Percentiles rank a stretch among this genome's conserved stretches.
These are phyloP conservation scores for Oryza glaberrima DNA, from an alignment of 176 grass and related monocot genomes.

Conservation along the genomic window DNA sequence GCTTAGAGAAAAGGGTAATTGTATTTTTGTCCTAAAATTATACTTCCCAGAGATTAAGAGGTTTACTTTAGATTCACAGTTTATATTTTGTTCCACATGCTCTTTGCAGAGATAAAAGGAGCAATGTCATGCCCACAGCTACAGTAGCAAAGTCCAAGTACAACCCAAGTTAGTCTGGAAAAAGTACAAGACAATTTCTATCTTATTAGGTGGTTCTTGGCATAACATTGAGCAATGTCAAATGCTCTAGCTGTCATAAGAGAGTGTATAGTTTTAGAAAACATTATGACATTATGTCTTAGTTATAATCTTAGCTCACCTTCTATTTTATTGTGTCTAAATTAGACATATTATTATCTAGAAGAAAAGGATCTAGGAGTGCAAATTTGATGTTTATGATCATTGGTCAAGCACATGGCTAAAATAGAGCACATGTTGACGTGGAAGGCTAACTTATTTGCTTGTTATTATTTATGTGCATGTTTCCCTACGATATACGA, in stretches of 20 bases:
- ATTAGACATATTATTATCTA: not conserved
- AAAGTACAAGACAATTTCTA: not conserved
- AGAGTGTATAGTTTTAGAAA: not conserved
- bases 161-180: not conserved
- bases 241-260: not conserved
- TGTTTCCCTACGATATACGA: not conserved
- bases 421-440: not conserved
- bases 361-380: not conserved
- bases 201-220: not conserved
- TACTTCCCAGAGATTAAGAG: not conserved
- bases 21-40: not conserved
- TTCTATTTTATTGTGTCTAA: not conserved
- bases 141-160: not conserved
- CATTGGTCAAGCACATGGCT: not conserved
- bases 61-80: not conserved
- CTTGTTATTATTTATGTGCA: not conserved
- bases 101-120: conserved; percentile 23
- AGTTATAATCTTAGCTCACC: not conserved
- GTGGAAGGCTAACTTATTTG: not conserved
- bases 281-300: not conserved
- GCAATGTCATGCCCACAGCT: not conserved
- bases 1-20: conserved; percentile 57
- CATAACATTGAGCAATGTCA: not conserved
- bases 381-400: not conserved
- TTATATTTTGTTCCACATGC: not conserved